Percentiles rank a stretch among this genome's conserved stretches.
These are phyloP conservation scores for Fusarium euwallaceae DNA, from an alignment of 2,329 filamentous ascomycete species.

Conservation along the genomic window DNA sequence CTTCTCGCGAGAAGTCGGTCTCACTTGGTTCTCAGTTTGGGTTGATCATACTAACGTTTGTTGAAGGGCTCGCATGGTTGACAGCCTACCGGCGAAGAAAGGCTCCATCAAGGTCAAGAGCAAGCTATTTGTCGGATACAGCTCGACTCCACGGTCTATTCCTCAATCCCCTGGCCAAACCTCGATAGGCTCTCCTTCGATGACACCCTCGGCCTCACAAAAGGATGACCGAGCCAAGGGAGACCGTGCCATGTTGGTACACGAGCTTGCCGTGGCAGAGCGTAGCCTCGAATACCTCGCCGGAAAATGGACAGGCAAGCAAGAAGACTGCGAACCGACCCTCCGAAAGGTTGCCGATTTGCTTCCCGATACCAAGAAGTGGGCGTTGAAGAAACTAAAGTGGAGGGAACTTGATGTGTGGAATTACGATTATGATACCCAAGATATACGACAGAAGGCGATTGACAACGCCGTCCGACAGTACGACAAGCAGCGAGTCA, in stretches of 20 bases:
- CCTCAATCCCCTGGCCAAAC: conserved; percentile 70
- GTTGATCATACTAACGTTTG: conserved; percentile 45
- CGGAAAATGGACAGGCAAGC: conserved; percentile 64
- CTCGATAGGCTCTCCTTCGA: conserved; percentile 66
- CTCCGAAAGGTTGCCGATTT: conserved; percentile 71
- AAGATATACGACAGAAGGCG: conserved; percentile 69
- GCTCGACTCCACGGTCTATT: conserved; percentile 55
- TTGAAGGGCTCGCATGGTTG: conserved; percentile 52
- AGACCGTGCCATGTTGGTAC: conserved; percentile 67
- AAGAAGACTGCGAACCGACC: conserved; percentile 66
- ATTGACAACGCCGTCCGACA: conserved; percentile 72
- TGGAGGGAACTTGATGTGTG: conserved; percentile 76
- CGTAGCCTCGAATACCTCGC: conserved; percentile 63
- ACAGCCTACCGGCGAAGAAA: conserved; percentile 52
- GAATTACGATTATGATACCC: conserved; percentile 68
- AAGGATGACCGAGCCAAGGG: conserved; percentile 67
- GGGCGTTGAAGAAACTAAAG: conserved; percentile 67
- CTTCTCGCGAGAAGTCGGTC: conserved; percentile 53
- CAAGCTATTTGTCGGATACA: conserved; percentile 57
- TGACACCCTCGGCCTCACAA: conserved; percentile 64
- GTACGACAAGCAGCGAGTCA: conserved; percentile 71
- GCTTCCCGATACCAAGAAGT: conserved; percentile 63
- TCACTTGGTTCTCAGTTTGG: conserved; percentile 24
- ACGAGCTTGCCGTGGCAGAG: conserved; percentile 70
- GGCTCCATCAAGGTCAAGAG: conserved; percentile 55